Evolutionary conservation across 2,329 filamentous ascomycete genomes (phyloP), one percentile per base, ranked within the genome.

Genomic region (Ophiocordyceps polyrhachis-furcata): DNA sequence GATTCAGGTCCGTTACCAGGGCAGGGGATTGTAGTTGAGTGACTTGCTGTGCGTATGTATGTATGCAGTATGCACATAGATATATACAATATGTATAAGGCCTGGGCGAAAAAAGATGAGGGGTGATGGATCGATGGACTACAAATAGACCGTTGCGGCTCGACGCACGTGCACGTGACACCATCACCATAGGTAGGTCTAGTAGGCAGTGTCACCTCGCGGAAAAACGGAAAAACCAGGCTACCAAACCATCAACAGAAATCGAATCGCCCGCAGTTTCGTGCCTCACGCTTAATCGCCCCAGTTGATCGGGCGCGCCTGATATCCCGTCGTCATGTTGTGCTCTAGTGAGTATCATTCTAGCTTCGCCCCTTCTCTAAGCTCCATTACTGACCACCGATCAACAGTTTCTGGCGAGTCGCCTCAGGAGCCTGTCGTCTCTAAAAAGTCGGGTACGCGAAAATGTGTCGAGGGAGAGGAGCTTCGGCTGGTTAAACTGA

Each of bases 391-490:
- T 49, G 49, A 53, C 49, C 12, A 23, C 32, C 23, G 25, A 42
- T 13, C 15, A 40, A 48, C 57, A 93, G 89, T 98, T 64, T 98
- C 91, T 50, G 91, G 91, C 67, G 89, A 95, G 74, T 81, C 86
- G 67, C 89, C 91, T 52, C 83, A 94, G 68, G 81, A 87, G 66
- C 88, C 91, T 46, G 89, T 96, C 53, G 84, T 87, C 58, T 98
- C 91, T 58, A 82, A 83, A 64, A 93, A 95, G 69, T 93, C 86
- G 58, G 88, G 85, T 87, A 69, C 56, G 78, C 68, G 43, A 29
- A 42, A 40, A 43, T 29, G n/a, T 7, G 9, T 11, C 25, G 25
- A 28, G 4, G 25, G 6, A 28, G n/a, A 38, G 13, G 5, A 32
- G 11, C 4, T 38, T 38, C 17, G n/a, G 9, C n/a, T 14, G n/a